Percentiles rank a stretch among this genome's conserved stretches.
Conservation (phyloP, 1,284 basidiomycete species). For the Ustilago xerochloae region DNA sequence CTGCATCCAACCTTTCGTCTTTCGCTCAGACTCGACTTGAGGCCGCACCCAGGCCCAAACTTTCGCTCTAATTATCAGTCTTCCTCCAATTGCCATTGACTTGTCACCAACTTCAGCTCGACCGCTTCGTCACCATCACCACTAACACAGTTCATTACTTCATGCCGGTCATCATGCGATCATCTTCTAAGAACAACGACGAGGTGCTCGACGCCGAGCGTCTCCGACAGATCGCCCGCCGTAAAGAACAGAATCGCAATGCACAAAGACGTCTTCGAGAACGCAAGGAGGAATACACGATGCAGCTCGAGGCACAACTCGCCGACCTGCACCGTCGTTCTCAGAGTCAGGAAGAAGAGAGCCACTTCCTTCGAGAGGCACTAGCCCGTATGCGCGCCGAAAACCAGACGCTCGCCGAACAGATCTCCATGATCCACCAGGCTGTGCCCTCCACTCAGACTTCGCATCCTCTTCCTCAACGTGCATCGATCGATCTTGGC, state of each 20-base stretch:
- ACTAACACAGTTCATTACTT: background rate
- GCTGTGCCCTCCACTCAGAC: conserved; percentile 34
- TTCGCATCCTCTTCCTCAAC: conserved; percentile 34
- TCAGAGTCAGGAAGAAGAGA: conserved; percentile 47
- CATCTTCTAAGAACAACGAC: conserved; percentile 17
- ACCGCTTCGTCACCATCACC: background rate
- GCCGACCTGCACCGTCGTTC: conserved; percentile 45
- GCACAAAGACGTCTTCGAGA: conserved; percentile 51
- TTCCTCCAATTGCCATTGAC: background rate
- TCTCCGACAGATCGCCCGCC: conserved; percentile 44
- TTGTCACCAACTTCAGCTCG: too few relatives aligned
- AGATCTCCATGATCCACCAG: conserved; percentile 36
- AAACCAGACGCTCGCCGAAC: conserved; percentile 39
- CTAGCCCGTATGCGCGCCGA: conserved; percentile 48
- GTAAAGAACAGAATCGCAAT: conserved; percentile 54
- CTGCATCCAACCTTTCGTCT: background rate
- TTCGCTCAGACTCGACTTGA: too few relatives aligned
- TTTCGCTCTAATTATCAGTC: background rate
- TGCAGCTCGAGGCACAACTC: conserved; percentile 50
- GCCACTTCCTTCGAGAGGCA: conserved; percentile 39
- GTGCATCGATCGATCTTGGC: conserved; percentile 39
- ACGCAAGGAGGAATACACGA: conserved; percentile 50
- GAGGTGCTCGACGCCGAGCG: conserved; percentile 40
- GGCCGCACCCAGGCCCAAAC: too few relatives aligned
- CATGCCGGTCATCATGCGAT: conserved; percentile 34